Evolutionary conservation across 129 eudicot genomes (phyloP).

Genomic region (Rutidosis leptorrhynchoides): DNA sequence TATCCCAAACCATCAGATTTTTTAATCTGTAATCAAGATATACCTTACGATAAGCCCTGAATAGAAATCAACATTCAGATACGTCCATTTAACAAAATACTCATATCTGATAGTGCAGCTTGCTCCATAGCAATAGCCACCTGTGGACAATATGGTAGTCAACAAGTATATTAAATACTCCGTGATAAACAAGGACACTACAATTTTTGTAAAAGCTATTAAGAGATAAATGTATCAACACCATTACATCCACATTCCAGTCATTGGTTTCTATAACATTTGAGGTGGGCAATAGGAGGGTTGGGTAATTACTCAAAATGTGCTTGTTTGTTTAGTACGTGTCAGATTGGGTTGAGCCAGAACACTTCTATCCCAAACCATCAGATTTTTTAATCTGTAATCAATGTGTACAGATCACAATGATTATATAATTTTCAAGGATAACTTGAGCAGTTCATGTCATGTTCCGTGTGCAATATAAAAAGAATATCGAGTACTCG

Average conservation of each 20-base stretch:
- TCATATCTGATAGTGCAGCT: slow-evolving; percentile 95
- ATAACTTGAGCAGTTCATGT: slow-evolving; percentile 99
- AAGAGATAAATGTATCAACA: slow-evolving; percentile 71
- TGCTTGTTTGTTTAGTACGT: too few relatives aligned
- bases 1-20: too few relatives aligned
- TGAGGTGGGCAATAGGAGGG: too few relatives aligned
- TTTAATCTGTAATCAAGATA: too few relatives aligned
- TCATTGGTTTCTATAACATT: slow-evolving; percentile 13
- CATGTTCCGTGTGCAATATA: slow-evolving; percentile 94
- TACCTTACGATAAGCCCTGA: slow-evolving; percentile 94
- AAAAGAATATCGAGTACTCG: slow-evolving; percentile 88
- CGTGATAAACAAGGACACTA: slow-evolving; percentile 3
- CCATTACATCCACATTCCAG: slow-evolving; percentile 55
- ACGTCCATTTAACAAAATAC: slow-evolving; percentile 87
- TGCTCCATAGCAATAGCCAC: slow-evolving; percentile 98
- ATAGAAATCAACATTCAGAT: slow-evolving; percentile 98
- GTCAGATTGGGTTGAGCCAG: too few relatives aligned
- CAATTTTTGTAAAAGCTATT: neutral
- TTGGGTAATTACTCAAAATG: slow-evolving; percentile 1
- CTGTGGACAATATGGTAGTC: slow-evolving; percentile 37
- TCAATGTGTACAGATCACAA: too few relatives aligned
- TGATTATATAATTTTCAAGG: too few relatives aligned
- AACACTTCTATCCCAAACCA: too few relatives aligned
- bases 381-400: too few relatives aligned
- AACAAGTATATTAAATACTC: neutral